Evolutionary conservation across 495 filamentous ascomycete species (phyloP).

Genomic region (Saxophila tyrrhenica): DNA sequence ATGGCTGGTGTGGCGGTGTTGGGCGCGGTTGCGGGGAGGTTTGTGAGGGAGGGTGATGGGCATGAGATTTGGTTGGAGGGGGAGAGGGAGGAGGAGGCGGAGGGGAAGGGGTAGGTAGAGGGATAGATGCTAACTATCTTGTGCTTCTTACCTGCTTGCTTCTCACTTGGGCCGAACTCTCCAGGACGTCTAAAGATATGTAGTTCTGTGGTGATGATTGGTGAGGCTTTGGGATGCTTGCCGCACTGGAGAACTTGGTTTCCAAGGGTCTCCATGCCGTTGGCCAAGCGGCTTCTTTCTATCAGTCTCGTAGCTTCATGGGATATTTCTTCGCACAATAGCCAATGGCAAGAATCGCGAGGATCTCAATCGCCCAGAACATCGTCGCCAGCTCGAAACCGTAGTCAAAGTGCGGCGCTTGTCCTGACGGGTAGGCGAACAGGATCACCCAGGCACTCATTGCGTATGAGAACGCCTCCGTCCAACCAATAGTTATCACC

Average conservation of each 20-base stretch:
- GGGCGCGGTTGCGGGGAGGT: constrained; percentile 49
- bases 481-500: neutral
- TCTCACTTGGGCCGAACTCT: too few species aligned
- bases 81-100: constrained; percentile 19
- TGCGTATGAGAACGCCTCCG: neutral
- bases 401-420: neutral
- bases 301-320: too few species aligned
- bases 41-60: constrained; percentile 56
- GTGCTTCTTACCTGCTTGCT: too few species aligned
- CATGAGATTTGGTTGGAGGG: constrained; percentile 32
- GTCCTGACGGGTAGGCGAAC: neutral
- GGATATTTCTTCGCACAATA: neutral
- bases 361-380: neutral
- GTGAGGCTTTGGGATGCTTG: too few species aligned
- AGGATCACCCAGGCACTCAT: neutral
- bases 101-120: neutral
- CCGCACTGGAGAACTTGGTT: too few species aligned
- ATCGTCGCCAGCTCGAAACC: neutral
- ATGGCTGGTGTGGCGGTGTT: constrained; percentile 50
- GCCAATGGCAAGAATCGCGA: neutral
- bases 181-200: too few species aligned
- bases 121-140: too few species aligned
- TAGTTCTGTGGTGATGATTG: too few species aligned
- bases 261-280: too few species aligned
- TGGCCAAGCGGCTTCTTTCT: too few species aligned